Evolutionary conservation across 1,139 yeast genomes (phyloP).

Genomic region (Nakaseomyces kungkrabaensis): DNA sequence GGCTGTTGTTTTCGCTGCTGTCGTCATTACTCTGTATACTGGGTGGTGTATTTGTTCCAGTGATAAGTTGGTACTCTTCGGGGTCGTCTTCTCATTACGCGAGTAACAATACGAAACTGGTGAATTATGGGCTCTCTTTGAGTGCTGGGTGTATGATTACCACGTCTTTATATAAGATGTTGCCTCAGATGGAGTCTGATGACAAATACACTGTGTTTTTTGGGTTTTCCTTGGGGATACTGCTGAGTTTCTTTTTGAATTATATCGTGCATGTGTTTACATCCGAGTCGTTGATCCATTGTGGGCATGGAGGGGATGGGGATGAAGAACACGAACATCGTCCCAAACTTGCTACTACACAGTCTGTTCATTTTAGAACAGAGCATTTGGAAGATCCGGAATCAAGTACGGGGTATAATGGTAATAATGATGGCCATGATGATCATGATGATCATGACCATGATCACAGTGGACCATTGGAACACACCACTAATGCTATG

Average conservation of each 20-base stretch:
- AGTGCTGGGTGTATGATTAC: conserved; percentile 72
- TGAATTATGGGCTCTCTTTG: conserved; percentile 33
- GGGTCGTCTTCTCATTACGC: conserved; percentile 3
- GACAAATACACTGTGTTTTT: conserved; percentile 37
- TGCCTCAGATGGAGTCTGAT: conserved; percentile 52
- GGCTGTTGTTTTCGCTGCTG: conserved; percentile 23
- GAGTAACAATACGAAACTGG: conserved; percentile 22
- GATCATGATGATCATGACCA: background rate
- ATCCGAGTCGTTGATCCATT: conserved; percentile 76
- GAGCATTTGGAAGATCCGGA: background rate
- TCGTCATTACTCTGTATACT: conserved; percentile 27
- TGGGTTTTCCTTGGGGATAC: conserved; percentile 50
- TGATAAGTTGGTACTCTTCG: conserved; percentile 10
- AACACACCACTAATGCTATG: background rate
- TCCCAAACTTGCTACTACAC: background rate
- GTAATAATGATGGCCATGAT: conserved; percentile 5
- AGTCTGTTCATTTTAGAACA: background rate
- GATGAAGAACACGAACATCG: conserved; percentile 3
- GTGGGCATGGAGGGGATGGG: conserved; percentile 49
- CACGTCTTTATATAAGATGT: conserved; percentile 62
- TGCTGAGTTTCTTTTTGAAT: conserved; percentile 51
- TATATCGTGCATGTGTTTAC: conserved; percentile 60
- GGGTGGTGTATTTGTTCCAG: conserved; percentile 27
- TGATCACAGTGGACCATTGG: background rate
- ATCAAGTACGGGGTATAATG: background rate